A percentile compares a stretch with the other conserved stretches of the same genome.
Evolutionary conservation across 2,329 filamentous ascomycete species (phyloP).

Genomic region (Beauveria rudraprayagi): DNA sequence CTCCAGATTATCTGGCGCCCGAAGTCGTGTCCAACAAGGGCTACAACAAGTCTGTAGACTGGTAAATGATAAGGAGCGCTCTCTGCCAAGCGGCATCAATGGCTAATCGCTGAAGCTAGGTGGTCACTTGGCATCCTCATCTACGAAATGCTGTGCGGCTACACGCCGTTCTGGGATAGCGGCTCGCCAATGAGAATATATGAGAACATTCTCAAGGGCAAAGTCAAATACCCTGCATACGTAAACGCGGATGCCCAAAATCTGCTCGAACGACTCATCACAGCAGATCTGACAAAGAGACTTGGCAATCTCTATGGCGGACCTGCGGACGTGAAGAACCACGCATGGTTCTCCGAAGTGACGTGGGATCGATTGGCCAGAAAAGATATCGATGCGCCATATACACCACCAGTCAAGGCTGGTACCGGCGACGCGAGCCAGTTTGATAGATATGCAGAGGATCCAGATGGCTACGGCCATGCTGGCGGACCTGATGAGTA

Average conservation of each 20-base stretch:
- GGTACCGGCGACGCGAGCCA: slow-evolving; percentile 93
- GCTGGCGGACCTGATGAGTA: slow-evolving; percentile 71
- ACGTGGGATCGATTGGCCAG: slow-evolving; percentile 91
- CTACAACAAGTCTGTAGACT: slow-evolving; percentile 99
- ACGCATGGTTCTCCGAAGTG: slow-evolving; percentile 94
- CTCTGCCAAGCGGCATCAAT: neutral
- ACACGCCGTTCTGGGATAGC: slow-evolving; percentile 98
- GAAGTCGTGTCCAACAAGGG: slow-evolving; percentile 99
- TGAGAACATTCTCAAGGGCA: slow-evolving; percentile 94
- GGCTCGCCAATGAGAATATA: slow-evolving; percentile 99
- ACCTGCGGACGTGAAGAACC: slow-evolving; percentile 85
- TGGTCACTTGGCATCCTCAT: slow-evolving; percentile 98
- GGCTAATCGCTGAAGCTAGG: slow-evolving; percentile 41
- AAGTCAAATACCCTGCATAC: slow-evolving; percentile 94
- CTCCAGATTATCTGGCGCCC: slow-evolving; percentile 92
- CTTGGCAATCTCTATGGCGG: slow-evolving; percentile 90
- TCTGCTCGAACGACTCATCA: slow-evolving; percentile 86
- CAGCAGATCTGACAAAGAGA: slow-evolving; percentile 86
- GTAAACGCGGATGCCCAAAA: slow-evolving; percentile 92
- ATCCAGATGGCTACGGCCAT: slow-evolving; percentile 84
- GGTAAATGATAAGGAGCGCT: slow-evolving; percentile 51
- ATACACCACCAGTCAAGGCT: slow-evolving; percentile 90
- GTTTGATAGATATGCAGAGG: slow-evolving; percentile 97
- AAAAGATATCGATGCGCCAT: slow-evolving; percentile 97
- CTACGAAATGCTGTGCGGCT: slow-evolving; percentile 98